Evolutionary conservation across 345 rosid species (phyloP).

Genomic region (Boechera divaricarpa): DNA sequence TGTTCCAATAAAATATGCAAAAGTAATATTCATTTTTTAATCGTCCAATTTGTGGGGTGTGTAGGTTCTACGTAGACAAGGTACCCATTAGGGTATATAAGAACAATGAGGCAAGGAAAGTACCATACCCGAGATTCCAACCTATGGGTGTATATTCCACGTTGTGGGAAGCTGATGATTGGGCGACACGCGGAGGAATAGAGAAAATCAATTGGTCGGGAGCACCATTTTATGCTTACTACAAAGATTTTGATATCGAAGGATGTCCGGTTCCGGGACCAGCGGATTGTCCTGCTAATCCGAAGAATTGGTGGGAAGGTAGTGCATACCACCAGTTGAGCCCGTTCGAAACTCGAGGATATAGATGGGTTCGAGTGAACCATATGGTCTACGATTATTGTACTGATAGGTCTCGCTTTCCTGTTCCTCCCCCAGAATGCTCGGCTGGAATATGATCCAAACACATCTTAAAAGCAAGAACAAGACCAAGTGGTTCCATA

Average conservation of each 20-base stretch:
- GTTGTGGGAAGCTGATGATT: constrained; percentile 95
- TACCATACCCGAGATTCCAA: constrained; percentile 74
- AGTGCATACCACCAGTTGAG: constrained; percentile 59
- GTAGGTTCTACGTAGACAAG: constrained; percentile 78
- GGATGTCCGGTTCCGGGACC: constrained; percentile 89
- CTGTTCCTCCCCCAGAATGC: constrained; percentile 79
- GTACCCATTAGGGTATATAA: constrained; percentile 86
- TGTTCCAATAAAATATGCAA: background rate
- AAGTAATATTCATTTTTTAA: background rate
- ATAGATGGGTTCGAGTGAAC: constrained; percentile 92
- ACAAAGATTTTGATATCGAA: constrained; percentile 88
- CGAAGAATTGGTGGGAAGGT: constrained; percentile 84
- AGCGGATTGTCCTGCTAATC: constrained; percentile 58
- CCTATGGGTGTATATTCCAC: constrained; percentile 94
- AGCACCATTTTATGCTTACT: constrained; percentile 84
- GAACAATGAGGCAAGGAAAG: constrained; percentile 77
- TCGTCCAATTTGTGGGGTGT: constrained; percentile 7
- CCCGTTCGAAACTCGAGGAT: constrained; percentile 67
- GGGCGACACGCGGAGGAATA: constrained; percentile 96
- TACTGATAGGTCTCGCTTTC: constrained; percentile 73
- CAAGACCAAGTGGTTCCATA: background rate
- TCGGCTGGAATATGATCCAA: constrained; percentile 58
- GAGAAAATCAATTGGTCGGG: constrained; percentile 89
- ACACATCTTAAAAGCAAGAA: constrained; percentile 1
- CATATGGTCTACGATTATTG: constrained; percentile 94